phyloP scores from a whole-genome alignment of 768 basidiomycete genomes.

The Podaxis sp. region DNA sequence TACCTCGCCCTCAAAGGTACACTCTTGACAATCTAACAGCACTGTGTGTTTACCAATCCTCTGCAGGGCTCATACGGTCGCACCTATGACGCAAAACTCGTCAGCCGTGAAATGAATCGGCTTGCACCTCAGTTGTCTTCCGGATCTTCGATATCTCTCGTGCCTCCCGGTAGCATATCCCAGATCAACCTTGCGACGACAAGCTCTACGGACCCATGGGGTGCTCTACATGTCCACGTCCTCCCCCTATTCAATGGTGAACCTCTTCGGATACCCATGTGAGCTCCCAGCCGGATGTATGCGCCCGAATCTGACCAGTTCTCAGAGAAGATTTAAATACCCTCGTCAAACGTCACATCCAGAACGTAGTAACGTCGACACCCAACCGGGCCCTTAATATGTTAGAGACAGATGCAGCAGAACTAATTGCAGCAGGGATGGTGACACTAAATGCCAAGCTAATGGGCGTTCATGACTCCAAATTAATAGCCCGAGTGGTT shows the following conservation, averaged over 20 bases:
- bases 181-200: slow-evolving; percentile 35
- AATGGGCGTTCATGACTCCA: slow-evolving; percentile 69
- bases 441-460: slow-evolving; percentile 87
- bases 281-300: slow-evolving; percentile 19
- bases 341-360: slow-evolving; percentile 76
- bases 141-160: slow-evolving; percentile 40
- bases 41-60: slow-evolving; percentile 6
- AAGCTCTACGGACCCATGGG: slow-evolving; percentile 71
- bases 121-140: slow-evolving; percentile 51
- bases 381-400: slow-evolving; percentile 71
- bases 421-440: slow-evolving; percentile 86
- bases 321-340: slow-evolving; percentile 82
- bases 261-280: slow-evolving; percentile 81
- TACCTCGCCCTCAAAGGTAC: slow-evolving; percentile 46
- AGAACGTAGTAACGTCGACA: slow-evolving; percentile 63
- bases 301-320: not conserved
- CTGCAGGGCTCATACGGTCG: slow-evolving; percentile 54
- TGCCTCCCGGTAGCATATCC: slow-evolving; percentile 34
- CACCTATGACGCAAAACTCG: slow-evolving; percentile 76
- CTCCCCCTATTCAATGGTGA: slow-evolving; percentile 91
- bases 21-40: not conserved
- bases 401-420: slow-evolving; percentile 75
- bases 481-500: slow-evolving; percentile 71
- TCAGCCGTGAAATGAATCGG: slow-evolving; percentile 83
- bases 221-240: slow-evolving; percentile 78